These are phyloP conservation scores for Martiniozyma asiatica DNA, from an alignment of 1,139 yeast species.

Conservation along the genomic window DNA sequence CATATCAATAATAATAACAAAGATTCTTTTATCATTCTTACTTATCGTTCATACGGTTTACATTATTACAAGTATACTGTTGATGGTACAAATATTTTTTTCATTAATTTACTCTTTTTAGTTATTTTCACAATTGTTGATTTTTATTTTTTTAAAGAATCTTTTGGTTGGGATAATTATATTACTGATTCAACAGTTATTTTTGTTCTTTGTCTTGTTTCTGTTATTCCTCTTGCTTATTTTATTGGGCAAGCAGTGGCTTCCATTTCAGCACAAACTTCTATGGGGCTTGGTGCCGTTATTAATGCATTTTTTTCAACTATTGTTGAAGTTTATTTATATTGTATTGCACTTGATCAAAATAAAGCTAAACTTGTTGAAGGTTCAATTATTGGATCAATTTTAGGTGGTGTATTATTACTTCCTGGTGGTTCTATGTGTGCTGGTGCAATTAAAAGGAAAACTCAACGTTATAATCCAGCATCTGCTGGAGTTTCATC, in stretches of 20 bases:
- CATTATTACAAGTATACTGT: slow-evolving; percentile 93
- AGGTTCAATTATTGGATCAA: slow-evolving; percentile 95
- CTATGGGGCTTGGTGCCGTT: slow-evolving; percentile 99
- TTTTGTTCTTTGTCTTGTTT: slow-evolving; percentile 65
- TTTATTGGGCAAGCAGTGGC: slow-evolving; percentile 99
- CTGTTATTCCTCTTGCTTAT: slow-evolving; percentile 89
- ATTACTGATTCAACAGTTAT: slow-evolving; percentile 52
- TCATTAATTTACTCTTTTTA: slow-evolving; percentile 69
- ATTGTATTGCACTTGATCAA: slow-evolving; percentile 82
- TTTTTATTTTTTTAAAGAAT: slow-evolving; percentile 50
- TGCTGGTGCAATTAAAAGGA: slow-evolving; percentile 84
- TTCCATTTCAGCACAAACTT: slow-evolving; percentile 93
- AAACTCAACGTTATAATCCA: slow-evolving; percentile 92
- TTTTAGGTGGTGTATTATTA: slow-evolving; percentile 80
- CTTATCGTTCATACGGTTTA: slow-evolving; percentile 83
- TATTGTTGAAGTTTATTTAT: slow-evolving; percentile 81
- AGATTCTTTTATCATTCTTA: slow-evolving; percentile 52
- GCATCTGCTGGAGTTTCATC: slow-evolving; percentile 95
- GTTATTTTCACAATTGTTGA: slow-evolving; percentile 79
- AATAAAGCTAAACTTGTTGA: slow-evolving; percentile 85
- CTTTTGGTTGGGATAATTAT: slow-evolving; percentile 34
- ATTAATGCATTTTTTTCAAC: slow-evolving; percentile 97
- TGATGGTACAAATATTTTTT: slow-evolving; percentile 90
- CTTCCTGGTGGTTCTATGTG: slow-evolving; percentile 96
- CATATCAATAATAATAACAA: slow-evolving; percentile 23